phyloP scores from a whole-genome alignment of 352 stramenopile species.

The Phytophthora fragariae region DNA sequence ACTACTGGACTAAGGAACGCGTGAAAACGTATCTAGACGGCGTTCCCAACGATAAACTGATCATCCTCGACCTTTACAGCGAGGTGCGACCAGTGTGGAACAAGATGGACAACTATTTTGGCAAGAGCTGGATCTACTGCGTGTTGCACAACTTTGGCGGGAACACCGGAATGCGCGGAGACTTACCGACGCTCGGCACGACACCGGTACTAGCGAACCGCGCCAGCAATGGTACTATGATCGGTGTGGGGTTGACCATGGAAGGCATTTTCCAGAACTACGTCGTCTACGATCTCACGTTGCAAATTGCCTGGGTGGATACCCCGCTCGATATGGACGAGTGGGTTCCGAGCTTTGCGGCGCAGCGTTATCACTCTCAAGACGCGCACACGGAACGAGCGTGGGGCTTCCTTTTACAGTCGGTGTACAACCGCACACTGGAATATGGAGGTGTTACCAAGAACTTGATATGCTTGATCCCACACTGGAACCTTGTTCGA shows the following conservation, averaged over 20 bases:
- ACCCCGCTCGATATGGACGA: conserved; percentile 46
- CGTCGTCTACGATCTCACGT: conserved; percentile 79
- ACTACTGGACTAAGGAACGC: conserved; percentile 76
- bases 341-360: conserved; percentile 66
- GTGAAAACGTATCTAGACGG: conserved; percentile 60
- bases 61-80: conserved; percentile 87
- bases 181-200: conserved; percentile 64
- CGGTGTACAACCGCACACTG: conserved; percentile 79
- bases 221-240: conserved; percentile 72
- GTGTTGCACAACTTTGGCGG: conserved; percentile 88
- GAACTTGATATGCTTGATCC: conserved; percentile 71
- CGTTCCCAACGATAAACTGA: conserved; percentile 69
- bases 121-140: conserved; percentile 88
- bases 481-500: conserved; percentile 67
- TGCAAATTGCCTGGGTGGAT: conserved; percentile 78
- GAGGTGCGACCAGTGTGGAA: conserved; percentile 78
- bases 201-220: conserved; percentile 57
- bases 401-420: conserved; percentile 62
- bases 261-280: conserved; percentile 91
- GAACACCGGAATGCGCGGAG: conserved; percentile 77
- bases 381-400: conserved; percentile 58
- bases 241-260: conserved; percentile 82
- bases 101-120: conserved; percentile 82
- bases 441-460: conserved; percentile 80
- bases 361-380: conserved; percentile 65